Conservation (phyloP, 441 rosid species). For the Geranium incanum region DNA sequence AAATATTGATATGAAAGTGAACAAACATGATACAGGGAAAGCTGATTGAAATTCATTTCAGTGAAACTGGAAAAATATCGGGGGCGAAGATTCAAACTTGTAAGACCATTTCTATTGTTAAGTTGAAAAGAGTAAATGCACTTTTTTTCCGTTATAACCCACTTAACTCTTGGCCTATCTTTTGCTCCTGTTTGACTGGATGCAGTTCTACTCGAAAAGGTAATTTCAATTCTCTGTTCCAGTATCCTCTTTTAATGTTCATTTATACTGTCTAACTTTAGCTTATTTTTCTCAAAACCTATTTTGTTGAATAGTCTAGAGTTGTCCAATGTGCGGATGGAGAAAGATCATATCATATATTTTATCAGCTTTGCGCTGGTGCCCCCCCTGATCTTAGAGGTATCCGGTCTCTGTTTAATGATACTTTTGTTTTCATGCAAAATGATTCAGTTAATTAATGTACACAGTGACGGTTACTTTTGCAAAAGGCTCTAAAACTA, state of each 20-base stretch:
- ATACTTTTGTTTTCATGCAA: neutral
- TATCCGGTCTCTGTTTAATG: conserved; percentile 21
- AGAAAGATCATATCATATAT: conserved; percentile 97
- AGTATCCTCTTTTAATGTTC: conserved; percentile 6
- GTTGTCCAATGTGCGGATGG: conserved; percentile 95
- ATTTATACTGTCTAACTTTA: conserved; percentile 5
- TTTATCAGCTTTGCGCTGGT: conserved; percentile 98
- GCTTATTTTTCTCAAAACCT: conserved; percentile 21
- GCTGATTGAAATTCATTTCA: conserved; percentile 90
- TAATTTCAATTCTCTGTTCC: conserved; percentile 28
- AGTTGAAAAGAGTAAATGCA: too few species aligned
- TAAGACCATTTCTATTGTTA: conserved; percentile 36
- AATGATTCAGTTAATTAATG: neutral
- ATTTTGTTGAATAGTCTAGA: conserved; percentile 66
- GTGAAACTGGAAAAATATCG: conserved; percentile 92
- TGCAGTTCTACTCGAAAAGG: conserved; percentile 96
- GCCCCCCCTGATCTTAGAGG: conserved; percentile 76
- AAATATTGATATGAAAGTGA: conserved; percentile 23
- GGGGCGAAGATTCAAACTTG: conserved; percentile 98
- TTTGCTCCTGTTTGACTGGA: conserved; percentile 24
- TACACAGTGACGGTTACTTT: neutral
- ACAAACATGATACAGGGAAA: conserved; percentile 56
- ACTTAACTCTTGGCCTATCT: conserved; percentile 28
- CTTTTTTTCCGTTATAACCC: conserved; percentile 23
- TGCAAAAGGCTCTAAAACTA: neutral